Percentiles rank a stretch among this genome's conserved stretches.
phyloP scores from a whole-genome alignment of 2,329 filamentous ascomycete species.

The Talaromyces sp. region DNA sequence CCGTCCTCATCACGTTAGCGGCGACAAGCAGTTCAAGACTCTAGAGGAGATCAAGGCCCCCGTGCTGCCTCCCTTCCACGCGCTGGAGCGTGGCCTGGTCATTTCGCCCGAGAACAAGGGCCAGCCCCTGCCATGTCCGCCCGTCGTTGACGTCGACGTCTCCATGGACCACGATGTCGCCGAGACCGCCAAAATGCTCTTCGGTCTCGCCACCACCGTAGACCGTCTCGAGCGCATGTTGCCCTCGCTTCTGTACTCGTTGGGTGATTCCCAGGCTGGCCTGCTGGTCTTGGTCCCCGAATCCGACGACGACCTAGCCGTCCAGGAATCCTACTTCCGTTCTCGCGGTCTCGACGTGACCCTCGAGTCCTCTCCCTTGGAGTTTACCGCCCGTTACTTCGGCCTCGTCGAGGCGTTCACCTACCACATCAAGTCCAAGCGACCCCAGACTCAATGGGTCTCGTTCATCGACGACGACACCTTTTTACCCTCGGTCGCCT shows the following conservation, averaged over 20 bases:
- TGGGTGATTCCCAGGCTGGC: conserved; percentile 37
- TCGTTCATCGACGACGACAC: conserved; percentile 43
- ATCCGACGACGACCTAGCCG: conserved; percentile 34
- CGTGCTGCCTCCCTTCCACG: conserved; percentile 34
- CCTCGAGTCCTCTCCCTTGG: conserved; percentile 34
- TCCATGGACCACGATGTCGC: conserved; percentile 35
- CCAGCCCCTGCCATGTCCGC: conserved; percentile 32
- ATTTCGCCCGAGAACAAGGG: conserved; percentile 29
- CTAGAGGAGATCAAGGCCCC: conserved; percentile 34
- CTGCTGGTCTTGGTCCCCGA: conserved; percentile 39
- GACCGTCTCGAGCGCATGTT: conserved; percentile 38
- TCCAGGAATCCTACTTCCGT: conserved; percentile 39
- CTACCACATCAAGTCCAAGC: conserved; percentile 33
- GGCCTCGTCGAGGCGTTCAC: conserved; percentile 38
- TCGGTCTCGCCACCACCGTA: conserved; percentile 40
- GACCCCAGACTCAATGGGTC: conserved; percentile 38
- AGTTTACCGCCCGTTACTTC: conserved; percentile 41
- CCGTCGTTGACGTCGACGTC: conserved; percentile 37
- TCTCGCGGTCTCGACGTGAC: conserved; percentile 38
- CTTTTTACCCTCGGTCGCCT: conserved; percentile 38
- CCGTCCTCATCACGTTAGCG: conserved; percentile 32
- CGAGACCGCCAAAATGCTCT: conserved; percentile 37
- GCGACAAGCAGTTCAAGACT: conserved; percentile 34
- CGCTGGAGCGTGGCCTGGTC: conserved; percentile 36
- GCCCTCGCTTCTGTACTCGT: conserved; percentile 39